Evolutionary conservation across 2,329 filamentous ascomycete genomes (phyloP).

Genomic region (Periconia macrospinosa): DNA sequence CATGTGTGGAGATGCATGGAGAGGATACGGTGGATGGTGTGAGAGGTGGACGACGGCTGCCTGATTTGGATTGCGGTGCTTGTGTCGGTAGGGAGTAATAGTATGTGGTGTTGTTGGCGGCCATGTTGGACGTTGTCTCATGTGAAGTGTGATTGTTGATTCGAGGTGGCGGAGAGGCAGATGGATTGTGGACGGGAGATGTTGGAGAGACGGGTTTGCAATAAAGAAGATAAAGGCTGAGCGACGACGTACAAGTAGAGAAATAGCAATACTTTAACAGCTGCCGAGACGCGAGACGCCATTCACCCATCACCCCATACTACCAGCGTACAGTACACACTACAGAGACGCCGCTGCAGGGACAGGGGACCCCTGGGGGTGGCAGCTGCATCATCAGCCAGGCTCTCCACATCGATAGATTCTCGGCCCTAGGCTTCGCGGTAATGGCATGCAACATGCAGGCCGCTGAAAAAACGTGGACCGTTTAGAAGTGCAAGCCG

Average conservation of each 20-base stretch:
- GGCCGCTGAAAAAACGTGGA: constrained; percentile 41
- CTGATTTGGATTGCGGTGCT: constrained; percentile 37
- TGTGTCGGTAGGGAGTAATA: constrained; percentile 44
- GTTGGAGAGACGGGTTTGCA: constrained; percentile 2
- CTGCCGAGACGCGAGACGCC: constrained; percentile 30
- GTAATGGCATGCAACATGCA: constrained; percentile 30
- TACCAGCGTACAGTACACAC: constrained; percentile 22
- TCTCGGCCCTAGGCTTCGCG: constrained; percentile 26
- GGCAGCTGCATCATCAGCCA: constrained; percentile 40
- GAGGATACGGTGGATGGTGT: constrained; percentile 51
- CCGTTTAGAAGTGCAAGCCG: constrained; percentile 31
- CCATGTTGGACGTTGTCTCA: constrained; percentile 29
- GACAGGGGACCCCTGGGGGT: constrained; percentile 31
- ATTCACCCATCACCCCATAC: constrained; percentile 40
- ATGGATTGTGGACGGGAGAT: constrained; percentile 1
- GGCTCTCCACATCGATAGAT: constrained; percentile 29
- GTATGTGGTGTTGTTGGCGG: constrained; percentile 34
- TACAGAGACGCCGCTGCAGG: constrained; percentile 19
- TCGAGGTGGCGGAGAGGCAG: constrained; percentile 2
- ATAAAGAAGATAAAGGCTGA: constrained; percentile 3
- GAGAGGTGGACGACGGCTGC: constrained; percentile 47
- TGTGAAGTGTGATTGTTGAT: constrained; percentile 1
- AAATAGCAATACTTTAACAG: constrained; percentile 24
- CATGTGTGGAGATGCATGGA: constrained; percentile 47
- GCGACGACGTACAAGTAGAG: constrained; percentile 17